A percentile compares a stretch with the other conserved stretches of the same genome.
Evolutionary conservation across 371 early-diverging fungal species (phyloP).

Genomic region (Rhizopus stolonifer): DNA sequence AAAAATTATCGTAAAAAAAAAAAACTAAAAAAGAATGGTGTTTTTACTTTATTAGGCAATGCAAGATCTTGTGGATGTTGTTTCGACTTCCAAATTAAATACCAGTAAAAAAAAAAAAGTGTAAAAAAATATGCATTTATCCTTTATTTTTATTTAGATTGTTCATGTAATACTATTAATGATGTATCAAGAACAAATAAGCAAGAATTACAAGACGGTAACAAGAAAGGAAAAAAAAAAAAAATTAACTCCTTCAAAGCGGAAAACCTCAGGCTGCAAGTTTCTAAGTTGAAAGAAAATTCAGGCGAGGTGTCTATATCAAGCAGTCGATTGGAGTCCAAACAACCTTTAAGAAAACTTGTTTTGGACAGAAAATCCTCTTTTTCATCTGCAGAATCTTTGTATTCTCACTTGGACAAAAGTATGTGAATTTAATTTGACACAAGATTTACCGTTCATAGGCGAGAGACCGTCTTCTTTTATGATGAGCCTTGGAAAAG

Average conservation of each 20-base stretch:
- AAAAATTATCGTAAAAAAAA: background rate
- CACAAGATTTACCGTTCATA: background rate
- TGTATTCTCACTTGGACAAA: background rate
- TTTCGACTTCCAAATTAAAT: slow-evolving; percentile 18
- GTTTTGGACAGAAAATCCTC: slow-evolving; percentile 3
- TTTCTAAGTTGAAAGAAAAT: slow-evolving; percentile 22
- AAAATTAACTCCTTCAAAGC: slow-evolving; percentile 6
- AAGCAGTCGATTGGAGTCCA: background rate
- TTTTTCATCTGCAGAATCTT: background rate
- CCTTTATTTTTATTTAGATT: slow-evolving; percentile 3
- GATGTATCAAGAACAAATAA: slow-evolving; percentile 6
- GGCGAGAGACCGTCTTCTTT: slow-evolving; percentile 10
- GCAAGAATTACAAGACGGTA: slow-evolving; percentile 24
- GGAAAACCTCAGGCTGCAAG: slow-evolving; percentile 25
- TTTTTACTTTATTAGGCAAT: slow-evolving; percentile 27
- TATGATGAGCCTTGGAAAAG: slow-evolving; percentile 33
- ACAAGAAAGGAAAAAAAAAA: background rate
- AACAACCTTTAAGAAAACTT: slow-evolving; percentile 5
- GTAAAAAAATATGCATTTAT: background rate
- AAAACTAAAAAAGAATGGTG: slow-evolving; percentile 1
- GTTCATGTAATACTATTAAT: slow-evolving; percentile 6
- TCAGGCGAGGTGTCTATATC: background rate
- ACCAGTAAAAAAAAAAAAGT: slow-evolving; percentile 8
- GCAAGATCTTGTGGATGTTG: slow-evolving; percentile 30
- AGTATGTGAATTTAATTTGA: background rate